phyloP scores from a whole-genome alignment of 768 basidiomycete genomes.

The Xerocomus spinulosus region DNA sequence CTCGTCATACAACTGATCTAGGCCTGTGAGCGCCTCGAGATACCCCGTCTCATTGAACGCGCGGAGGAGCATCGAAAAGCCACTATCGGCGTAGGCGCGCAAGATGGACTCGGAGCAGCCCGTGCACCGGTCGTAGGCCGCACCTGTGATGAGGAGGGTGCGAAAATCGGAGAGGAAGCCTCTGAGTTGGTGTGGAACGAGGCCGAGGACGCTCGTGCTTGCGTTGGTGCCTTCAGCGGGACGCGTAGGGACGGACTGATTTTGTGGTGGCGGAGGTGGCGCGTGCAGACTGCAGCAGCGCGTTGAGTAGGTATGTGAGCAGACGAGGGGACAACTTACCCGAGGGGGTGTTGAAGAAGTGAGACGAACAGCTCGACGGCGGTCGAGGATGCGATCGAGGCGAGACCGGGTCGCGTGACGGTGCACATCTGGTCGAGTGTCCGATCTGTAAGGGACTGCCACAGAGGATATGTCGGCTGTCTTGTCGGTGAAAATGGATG shows the following conservation, averaged over 20 bases:
- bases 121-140: constrained; percentile 83
- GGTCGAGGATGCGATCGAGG: constrained; percentile 85
- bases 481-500: too few relatives aligned
- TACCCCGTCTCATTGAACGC: constrained; percentile 82
- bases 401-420: constrained; percentile 91
- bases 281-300: constrained; percentile 49
- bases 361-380: constrained; percentile 92
- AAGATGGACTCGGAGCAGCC: constrained; percentile 85
- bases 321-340: constrained; percentile 43
- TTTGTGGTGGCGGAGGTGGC: constrained; percentile 58
- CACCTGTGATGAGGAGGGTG: constrained; percentile 78
- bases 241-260: constrained; percentile 7
- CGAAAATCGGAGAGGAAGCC: constrained; percentile 87
- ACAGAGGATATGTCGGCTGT: not conserved
- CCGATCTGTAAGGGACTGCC: constrained; percentile 70
- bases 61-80: constrained; percentile 71
- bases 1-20: constrained; percentile 73
- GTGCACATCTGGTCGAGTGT: constrained; percentile 99
- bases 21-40: constrained; percentile 69
- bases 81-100: constrained; percentile 73
- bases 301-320: not conserved
- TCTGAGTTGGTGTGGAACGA: constrained; percentile 91
- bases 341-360: constrained; percentile 82
- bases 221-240: constrained; percentile 4
- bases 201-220: constrained; percentile 60